Evolutionary conservation across 1,284 basidiomycete genomes (phyloP), one percentile per base, ranked within the genome.

Genomic region (Pseudozyma sp.): DNA sequence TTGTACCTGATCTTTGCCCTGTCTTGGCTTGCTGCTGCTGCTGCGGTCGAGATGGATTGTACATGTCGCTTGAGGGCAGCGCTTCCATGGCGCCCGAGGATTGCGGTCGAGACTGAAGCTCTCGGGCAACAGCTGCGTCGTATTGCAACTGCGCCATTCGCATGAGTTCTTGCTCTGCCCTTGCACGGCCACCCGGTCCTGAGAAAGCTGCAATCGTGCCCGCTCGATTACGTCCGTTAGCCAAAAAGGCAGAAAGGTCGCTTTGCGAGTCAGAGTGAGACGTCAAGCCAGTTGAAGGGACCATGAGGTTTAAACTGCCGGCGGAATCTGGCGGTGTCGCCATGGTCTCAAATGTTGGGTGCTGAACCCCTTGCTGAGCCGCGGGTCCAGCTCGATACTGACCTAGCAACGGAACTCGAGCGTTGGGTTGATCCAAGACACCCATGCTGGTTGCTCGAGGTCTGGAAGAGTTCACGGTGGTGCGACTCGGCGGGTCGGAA

Each of bases 1-100:
- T 97, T 93, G 66, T 58, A 47, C 68, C 68, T 3, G 73, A 69
- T 18, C 52, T 49, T 42, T 40, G 48, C 4, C 18, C 34, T 14
- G 42, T 10, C 47, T 59, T 52, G 43, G 42, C 44, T 53, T 50
- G 52, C 25, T 14, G 25, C 19, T 55, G 58, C 52, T 53, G 59
- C 16, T 54, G 58, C 14, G 58, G 42, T 47, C 62, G 71, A 31
- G 55, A 13, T 3, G 55, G 21, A 0, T 34, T 36, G 14, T 66
- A 53, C 52, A 57, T 38, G 36, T 74, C 71, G 35, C 50, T 11
- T 6, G 38, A 18, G 11, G 45, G 14, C 11, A 55, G 34, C 31
- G 55, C 19, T n/a, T 74, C 71, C 49, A 48, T 55, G 42, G 49
- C 51, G 9, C 62, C 55, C 1, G 71, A 69, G 10, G 66, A 62